These are phyloP conservation scores for Paramecium octaurelia DNA, from an alignment of 73 alveolate genomes.

Conservation along the genomic window DNA sequence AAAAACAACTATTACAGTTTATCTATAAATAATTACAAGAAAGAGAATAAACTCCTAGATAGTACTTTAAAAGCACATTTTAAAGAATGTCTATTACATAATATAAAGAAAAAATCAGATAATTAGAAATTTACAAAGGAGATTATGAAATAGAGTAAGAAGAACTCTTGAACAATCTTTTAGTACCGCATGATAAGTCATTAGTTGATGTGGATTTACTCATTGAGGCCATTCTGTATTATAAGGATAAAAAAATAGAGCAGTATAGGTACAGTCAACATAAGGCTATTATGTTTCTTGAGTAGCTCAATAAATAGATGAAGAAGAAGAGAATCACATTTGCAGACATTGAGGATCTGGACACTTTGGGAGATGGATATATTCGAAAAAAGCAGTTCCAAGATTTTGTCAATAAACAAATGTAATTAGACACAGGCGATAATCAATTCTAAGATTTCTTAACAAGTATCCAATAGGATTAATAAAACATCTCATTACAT, in stretches of 20 bases:
- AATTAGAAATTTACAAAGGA: background rate
- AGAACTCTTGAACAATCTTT: background rate
- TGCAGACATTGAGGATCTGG: background rate
- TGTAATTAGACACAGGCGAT: background rate
- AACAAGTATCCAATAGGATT: background rate
- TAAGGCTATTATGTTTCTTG: background rate
- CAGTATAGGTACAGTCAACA: background rate
- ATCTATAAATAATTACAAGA: background rate
- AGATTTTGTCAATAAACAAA: background rate
- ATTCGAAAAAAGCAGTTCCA: background rate
- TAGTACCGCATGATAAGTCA: background rate
- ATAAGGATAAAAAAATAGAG: background rate
- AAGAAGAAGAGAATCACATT: background rate
- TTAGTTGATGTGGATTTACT: background rate
- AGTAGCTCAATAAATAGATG: background rate
- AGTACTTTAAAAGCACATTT: background rate
- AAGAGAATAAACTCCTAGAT: background rate
- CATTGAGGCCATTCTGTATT: background rate
- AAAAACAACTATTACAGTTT: background rate
- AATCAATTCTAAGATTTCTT: background rate
- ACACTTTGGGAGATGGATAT: background rate
- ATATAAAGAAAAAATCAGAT: background rate
- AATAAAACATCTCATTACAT: background rate
- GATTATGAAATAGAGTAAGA: slow-evolving; percentile 4
- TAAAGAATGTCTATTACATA: background rate